These are phyloP conservation scores for Gossypium aridum DNA, from an alignment of 441 rosid genomes.

Conservation along the genomic window DNA sequence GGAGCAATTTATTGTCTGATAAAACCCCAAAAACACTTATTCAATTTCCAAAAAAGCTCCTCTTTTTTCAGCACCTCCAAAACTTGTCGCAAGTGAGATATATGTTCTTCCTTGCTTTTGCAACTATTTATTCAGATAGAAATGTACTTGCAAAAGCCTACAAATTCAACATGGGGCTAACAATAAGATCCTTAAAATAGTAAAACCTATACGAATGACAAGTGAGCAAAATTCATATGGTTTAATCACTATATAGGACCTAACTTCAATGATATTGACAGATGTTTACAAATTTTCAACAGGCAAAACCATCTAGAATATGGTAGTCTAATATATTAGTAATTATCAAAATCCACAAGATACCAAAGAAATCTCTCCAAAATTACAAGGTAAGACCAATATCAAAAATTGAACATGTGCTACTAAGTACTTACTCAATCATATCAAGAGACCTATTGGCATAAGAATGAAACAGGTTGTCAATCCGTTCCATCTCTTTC, in stretches of 20 bases:
- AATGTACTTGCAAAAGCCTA: neutral
- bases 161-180: neutral
- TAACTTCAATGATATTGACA: neutral
- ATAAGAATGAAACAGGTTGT: conserved; percentile 61
- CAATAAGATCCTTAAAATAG: neutral
- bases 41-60: neutral
- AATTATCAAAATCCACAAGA: neutral
- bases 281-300: neutral
- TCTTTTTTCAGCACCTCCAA: neutral
- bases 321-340: neutral
- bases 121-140: neutral
- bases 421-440: conserved; percentile 69
- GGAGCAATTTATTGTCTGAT: neutral
- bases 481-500: conserved; percentile 91
- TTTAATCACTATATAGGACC: neutral
- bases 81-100: neutral
- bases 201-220: neutral
- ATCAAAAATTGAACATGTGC: neutral
- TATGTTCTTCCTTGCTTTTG: neutral
- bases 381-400: neutral
- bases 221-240: neutral
- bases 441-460: conserved; percentile 65
- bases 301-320: neutral
- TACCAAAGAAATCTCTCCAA: neutral
- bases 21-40: neutral